These are phyloP conservation scores for Hevea brasiliensis DNA, from an alignment of 345 rosid species.

Conservation along the genomic window DNA sequence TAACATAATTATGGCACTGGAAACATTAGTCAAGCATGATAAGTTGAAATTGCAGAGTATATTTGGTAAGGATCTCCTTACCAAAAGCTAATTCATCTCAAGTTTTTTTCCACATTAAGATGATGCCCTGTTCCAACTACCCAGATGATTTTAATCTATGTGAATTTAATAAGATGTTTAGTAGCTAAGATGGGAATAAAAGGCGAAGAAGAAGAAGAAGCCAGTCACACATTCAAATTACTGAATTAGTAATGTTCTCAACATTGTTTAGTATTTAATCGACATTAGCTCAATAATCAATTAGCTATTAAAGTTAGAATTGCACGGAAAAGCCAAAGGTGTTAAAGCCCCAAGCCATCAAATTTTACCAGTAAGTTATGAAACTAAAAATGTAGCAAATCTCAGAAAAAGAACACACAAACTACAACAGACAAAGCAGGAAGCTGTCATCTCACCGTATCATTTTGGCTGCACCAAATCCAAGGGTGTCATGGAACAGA, in stretches of 20 bases:
- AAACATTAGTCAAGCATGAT: not conserved
- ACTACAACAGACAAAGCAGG: not conserved
- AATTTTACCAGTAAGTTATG: not conserved
- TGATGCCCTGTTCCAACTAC: not conserved
- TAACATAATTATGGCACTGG: not conserved
- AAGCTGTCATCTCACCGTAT: conserved; percentile 51
- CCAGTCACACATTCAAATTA: too few species aligned
- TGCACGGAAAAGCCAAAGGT: not conserved
- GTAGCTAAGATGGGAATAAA: not conserved
- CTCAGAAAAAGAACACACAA: conserved; percentile 2
- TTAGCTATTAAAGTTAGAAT: not conserved
- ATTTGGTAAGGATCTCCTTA: not conserved
- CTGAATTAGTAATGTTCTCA: not conserved
- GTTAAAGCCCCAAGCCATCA: not conserved
- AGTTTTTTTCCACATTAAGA: not conserved
- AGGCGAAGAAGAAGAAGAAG: not conserved
- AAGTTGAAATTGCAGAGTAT: not conserved
- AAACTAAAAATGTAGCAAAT: not conserved
- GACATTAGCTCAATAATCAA: not conserved
- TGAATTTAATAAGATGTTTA: not conserved
- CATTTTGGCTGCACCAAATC: conserved; percentile 98
- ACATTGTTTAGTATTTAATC: not conserved
- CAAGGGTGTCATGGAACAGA: conserved; percentile 81
- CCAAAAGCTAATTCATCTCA: not conserved
- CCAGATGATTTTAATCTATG: not conserved